Conservation (phyloP, 2,329 filamentous ascomycete species). For the Ophiostoma pallidulum region DNA sequence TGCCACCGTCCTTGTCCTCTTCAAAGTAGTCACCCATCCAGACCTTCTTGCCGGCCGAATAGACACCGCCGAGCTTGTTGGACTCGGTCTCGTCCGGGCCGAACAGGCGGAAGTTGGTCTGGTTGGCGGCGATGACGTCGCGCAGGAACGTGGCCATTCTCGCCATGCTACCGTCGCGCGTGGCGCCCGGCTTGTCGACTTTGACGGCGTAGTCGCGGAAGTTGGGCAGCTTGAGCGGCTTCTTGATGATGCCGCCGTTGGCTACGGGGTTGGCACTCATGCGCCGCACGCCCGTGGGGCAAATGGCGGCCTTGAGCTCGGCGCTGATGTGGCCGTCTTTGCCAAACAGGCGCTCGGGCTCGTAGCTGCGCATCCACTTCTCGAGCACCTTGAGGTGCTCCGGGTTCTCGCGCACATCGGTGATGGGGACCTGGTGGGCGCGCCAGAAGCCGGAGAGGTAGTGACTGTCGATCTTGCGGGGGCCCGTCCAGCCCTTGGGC, state of each 20-base stretch:
- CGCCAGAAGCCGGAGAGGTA: conserved; percentile 71
- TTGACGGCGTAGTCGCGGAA: conserved; percentile 59
- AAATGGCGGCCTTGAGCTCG: conserved; percentile 53
- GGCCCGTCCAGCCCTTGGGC: conserved; percentile 73
- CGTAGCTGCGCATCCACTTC: conserved; percentile 68
- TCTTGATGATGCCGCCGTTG: conserved; percentile 59
- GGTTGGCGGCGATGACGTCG: conserved; percentile 57
- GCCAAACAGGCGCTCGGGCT: conserved; percentile 62
- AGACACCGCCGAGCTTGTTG: conserved; percentile 65
- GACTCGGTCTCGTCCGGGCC: conserved; percentile 75
- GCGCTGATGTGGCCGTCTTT: conserved; percentile 52
- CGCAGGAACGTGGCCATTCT: conserved; percentile 60
- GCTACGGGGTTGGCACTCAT: conserved; percentile 72
- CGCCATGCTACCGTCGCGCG: conserved; percentile 53
- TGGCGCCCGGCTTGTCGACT: conserved; percentile 50
- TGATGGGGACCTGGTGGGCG: conserved; percentile 67
- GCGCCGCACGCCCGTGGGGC: conserved; percentile 54
- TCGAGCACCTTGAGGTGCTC: conserved; percentile 60
- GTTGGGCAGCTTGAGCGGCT: conserved; percentile 59
- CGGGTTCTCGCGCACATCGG: conserved; percentile 56
- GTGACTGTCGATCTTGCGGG: conserved; percentile 60
- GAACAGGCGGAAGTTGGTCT: conserved; percentile 62
- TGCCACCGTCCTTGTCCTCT: conserved; percentile 65
- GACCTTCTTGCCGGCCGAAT: conserved; percentile 66
- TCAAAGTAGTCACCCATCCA: conserved; percentile 74